phyloP scores from a whole-genome alignment of 495 filamentous ascomycete genomes.

The Tuber magnatum region DNA sequence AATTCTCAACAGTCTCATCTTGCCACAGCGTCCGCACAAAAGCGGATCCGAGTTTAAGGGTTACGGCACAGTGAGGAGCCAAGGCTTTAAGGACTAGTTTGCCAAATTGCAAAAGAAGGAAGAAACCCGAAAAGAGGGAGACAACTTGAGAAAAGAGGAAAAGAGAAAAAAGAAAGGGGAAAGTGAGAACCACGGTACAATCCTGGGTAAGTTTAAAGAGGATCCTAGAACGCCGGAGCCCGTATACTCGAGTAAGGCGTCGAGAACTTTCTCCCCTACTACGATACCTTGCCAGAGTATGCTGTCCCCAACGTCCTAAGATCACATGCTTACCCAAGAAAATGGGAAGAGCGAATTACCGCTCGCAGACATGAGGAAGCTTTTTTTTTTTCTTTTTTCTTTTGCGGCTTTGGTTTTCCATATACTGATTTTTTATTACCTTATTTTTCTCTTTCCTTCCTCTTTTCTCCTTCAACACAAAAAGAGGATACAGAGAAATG shows the following conservation, averaged over 20 bases:
- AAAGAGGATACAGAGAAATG: not conserved
- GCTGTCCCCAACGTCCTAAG: not conserved
- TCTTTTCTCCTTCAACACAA: not conserved
- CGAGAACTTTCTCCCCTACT: not conserved
- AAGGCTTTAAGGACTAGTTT: not conserved
- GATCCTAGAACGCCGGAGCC: not conserved
- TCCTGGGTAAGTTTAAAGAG: not conserved
- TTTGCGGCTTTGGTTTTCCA: not conserved
- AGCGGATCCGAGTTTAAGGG: not conserved
- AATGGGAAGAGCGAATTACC: not conserved
- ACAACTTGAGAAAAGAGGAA: not conserved
- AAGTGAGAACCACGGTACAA: not conserved
- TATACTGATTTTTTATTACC: too few species aligned
- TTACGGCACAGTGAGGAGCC: not conserved
- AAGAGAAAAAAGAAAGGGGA: not conserved
- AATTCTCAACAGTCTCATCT: not conserved
- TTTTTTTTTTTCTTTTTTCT: not conserved
- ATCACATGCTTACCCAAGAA: not conserved
- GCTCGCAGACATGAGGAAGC: too few species aligned
- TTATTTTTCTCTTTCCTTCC: not conserved
- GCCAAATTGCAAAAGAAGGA: not conserved
- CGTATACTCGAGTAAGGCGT: not conserved
- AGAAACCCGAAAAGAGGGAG: not conserved
- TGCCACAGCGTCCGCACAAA: not conserved
- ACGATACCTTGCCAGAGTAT: not conserved